Evolutionary conservation across 306 rosid species (phyloP), one percentile per base, ranked within the genome.

Genomic region (Fagus crenata): DNA sequence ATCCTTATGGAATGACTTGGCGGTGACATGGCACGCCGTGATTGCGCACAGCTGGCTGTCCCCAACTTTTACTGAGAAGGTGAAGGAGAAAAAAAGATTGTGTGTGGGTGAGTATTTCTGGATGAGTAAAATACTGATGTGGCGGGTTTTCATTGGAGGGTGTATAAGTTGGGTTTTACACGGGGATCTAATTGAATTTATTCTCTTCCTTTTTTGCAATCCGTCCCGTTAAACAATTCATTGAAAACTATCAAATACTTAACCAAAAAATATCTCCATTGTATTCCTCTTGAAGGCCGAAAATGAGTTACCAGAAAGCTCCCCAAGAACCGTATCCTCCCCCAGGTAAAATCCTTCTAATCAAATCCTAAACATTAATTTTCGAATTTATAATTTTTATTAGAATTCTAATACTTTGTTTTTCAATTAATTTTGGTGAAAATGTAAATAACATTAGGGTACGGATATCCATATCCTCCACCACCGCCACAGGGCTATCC

Each of bases 281-380:
- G 28, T 22, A 22, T 6, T 4, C 12, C 58, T 31, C 7, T 22
- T 1, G 18, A 46, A 42, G 41, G 55, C 75, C 73, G 35, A 86
- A 81, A 75, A 85, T 87, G 77, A 78, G 77, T 73, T 90, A 90
- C 92, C 89, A 85, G 77, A 88, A 78, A 74, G 77, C 67, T 55
- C 87, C 87, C 28, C 87, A 85, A 59, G 87, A 88, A 51, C 75
- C 86, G 55, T 85, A 83, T 33, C 78, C 80, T 32, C 93, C 93
- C 0, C 90, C 94, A 17, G 89, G 89, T 83, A 54, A 18, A 5
- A 9, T 35, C 4, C 42, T 60, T 33, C 54, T 22, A 11, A 2
- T 37, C 42, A 33, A 69, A 15, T 5, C 6, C 46, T 39, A 7
- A 17, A 22, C 14, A 42, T 7, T 55, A 6, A 3, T 40, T 43